Evolutionary conservation across 257 asterid species (phyloP).

Genomic region (Salvia hispanica): DNA sequence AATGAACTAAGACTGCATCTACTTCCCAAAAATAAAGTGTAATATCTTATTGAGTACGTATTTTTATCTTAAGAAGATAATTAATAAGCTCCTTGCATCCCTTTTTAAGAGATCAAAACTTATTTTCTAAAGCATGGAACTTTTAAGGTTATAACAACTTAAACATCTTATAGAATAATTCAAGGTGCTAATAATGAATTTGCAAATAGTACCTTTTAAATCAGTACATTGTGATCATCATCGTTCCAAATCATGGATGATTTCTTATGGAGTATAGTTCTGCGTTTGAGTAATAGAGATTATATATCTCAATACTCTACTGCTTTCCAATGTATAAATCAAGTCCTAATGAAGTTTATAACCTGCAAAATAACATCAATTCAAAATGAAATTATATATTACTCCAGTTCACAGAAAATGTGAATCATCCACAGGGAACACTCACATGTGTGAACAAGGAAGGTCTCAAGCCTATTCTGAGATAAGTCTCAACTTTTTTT

Average conservation of each 20-base stretch:
- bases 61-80: neutral
- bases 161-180: neutral
- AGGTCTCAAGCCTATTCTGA: neutral
- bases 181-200: neutral
- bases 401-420: neutral
- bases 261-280: neutral
- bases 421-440: neutral
- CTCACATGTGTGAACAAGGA: neutral
- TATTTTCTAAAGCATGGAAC: neutral
- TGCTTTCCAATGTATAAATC: neutral
- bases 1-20: neutral
- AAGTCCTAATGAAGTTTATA: neutral
- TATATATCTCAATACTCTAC: slow-evolving; percentile 1
- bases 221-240: neutral
- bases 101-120: neutral
- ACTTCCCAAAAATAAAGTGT: neutral
- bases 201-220: neutral
- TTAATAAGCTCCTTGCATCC: neutral
- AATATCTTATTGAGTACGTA: neutral
- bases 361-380: neutral
- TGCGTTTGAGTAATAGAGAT: neutral
- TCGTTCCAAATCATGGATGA: neutral
- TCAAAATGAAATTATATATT: neutral
- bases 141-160: neutral
- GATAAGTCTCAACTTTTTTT: neutral